Evolutionary conservation across 192 early-diverging fungal genomes (phyloP).

Genomic region (Entophlyctis luteolus): DNA sequence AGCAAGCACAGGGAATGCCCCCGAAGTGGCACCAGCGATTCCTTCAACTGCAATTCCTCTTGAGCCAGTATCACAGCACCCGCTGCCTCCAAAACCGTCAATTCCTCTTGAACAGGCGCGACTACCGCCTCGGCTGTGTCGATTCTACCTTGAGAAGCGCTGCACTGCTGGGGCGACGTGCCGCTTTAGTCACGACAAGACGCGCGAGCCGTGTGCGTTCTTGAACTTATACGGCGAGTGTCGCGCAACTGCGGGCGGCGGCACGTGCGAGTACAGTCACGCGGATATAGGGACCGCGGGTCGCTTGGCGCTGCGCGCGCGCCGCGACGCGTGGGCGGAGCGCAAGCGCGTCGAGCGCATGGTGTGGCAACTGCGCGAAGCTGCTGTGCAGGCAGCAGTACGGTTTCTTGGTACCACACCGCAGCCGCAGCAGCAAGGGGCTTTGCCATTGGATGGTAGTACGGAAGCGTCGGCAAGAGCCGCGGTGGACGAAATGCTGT

Average conservation of each 20-base stretch:
- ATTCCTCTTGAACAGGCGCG: neutral
- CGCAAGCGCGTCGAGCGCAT: neutral
- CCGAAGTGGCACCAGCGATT: neutral
- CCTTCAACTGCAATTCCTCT: neutral
- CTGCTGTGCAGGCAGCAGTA: neutral
- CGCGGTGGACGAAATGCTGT: neutral
- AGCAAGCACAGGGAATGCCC: neutral
- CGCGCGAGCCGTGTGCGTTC: neutral
- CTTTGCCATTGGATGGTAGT: neutral
- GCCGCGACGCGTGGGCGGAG: neutral
- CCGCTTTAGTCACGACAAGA: conserved; percentile 8
- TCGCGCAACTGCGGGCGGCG: neutral
- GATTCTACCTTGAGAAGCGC: neutral
- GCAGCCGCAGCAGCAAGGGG: neutral
- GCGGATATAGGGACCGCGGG: neutral
- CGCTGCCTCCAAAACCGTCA: neutral
- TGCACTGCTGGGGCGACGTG: neutral
- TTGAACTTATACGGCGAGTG: neutral
- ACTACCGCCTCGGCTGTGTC: neutral
- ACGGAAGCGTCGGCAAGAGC: neutral
- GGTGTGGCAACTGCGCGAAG: neutral
- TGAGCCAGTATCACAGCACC: neutral
- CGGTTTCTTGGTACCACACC: too few relatives aligned
- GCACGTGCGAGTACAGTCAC: neutral
- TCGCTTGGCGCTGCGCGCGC: neutral